phyloP scores from a whole-genome alignment of 768 basidiomycete genomes.

The Galerina sulciceps region DNA sequence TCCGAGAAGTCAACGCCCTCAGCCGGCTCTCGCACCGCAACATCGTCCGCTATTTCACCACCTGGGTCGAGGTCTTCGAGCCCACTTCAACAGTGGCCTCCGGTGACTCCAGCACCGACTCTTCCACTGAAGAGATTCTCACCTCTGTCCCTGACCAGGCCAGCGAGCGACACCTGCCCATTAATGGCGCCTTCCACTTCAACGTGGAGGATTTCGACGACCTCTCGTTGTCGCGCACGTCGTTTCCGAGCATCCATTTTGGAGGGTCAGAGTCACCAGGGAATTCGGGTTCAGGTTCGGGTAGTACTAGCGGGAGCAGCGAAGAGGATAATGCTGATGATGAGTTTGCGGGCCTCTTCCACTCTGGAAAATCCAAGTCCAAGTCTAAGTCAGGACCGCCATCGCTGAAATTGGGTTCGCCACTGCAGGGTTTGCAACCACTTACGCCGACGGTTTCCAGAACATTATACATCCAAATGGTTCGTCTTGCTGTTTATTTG shows the following conservation, averaged over 20 bases:
- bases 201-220: constrained; percentile 69
- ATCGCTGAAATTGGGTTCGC: constrained; percentile 18
- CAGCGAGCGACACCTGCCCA: constrained; percentile 38
- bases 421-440: too few species aligned
- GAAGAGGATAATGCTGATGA: constrained; percentile 51
- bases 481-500: constrained; percentile 28
- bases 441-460: constrained; percentile 40
- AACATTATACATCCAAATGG: constrained; percentile 96
- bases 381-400: constrained; percentile 12
- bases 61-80: constrained; percentile 83
- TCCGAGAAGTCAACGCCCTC: constrained; percentile 90
- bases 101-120: constrained; percentile 53
- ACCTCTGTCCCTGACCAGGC: constrained; percentile 47
- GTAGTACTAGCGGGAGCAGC: constrained; percentile 39
- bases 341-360: constrained; percentile 37
- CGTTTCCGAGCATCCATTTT: constrained; percentile 90
- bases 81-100: constrained; percentile 47
- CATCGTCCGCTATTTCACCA: constrained; percentile 91
- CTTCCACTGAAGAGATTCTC: constrained; percentile 32
- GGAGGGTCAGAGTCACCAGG: constrained; percentile 48
- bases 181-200: constrained; percentile 63
- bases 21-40: constrained; percentile 86
- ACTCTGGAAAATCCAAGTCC: constrained; percentile 5
- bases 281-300: constrained; percentile 28
- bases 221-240: constrained; percentile 56